A percentile compares a stretch with the other conserved stretches of the same genome.
phyloP scores from a whole-genome alignment of 495 filamentous ascomycete genomes.

The Talaromyces ruber region DNA sequence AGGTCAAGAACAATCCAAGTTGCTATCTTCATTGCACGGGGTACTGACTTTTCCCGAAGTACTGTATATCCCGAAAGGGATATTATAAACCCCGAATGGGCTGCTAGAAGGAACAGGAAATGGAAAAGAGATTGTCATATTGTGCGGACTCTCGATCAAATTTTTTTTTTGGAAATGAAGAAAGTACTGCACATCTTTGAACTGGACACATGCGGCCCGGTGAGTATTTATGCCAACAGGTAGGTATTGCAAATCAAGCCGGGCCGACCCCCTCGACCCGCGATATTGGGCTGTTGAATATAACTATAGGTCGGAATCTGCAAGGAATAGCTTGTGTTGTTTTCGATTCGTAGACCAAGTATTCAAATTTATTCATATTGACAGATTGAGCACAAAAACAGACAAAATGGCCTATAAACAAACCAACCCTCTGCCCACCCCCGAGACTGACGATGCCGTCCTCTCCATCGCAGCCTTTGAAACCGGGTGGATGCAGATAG shows the following conservation, averaged over 20 bases:
- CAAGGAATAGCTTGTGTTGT: too few relatives aligned
- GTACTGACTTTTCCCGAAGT: not conserved
- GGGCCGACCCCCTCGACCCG: too few relatives aligned
- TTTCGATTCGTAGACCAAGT: too few relatives aligned
- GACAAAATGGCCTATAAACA: conserved; percentile 1
- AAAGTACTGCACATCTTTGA: too few relatives aligned
- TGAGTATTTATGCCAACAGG: too few relatives aligned
- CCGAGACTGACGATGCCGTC: not conserved
- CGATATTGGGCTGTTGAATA: too few relatives aligned
- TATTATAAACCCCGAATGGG: not conserved
- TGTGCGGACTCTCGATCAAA: too few relatives aligned
- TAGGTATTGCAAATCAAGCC: too few relatives aligned
- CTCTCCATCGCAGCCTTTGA: conserved; percentile 1
- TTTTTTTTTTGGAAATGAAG: too few relatives aligned
- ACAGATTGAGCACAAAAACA: not conserved
- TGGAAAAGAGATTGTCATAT: too few relatives aligned
- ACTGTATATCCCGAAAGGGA: conserved; percentile 1
- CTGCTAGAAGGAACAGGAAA: not conserved
- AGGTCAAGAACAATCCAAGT: not conserved
- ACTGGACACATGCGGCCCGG: too few relatives aligned
- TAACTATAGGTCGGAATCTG: too few relatives aligned
- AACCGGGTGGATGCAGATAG: not conserved
- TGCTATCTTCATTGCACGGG: not conserved
- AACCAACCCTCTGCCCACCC: not conserved
- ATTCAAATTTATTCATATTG: not conserved